Evolutionary conservation across 1,284 basidiomycete species (phyloP).

Genomic region (Ceratobasidium theobromae): DNA sequence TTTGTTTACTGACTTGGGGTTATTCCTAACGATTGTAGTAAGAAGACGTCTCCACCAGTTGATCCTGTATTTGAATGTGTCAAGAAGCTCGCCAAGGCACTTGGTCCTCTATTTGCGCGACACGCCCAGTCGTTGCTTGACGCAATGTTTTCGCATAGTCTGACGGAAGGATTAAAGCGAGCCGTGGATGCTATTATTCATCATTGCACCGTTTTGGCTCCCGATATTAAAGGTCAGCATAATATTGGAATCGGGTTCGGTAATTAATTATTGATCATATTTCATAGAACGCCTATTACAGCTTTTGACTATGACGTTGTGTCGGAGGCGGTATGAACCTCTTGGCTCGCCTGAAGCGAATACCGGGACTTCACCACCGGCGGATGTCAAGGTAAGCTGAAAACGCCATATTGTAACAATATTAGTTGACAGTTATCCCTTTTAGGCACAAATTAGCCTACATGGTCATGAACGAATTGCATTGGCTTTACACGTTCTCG

Average conservation of each 20-base stretch:
- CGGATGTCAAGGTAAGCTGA: slow-evolving; percentile 5
- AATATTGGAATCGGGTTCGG: too few relatives aligned
- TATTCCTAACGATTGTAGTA: neutral
- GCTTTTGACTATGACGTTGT: slow-evolving; percentile 24
- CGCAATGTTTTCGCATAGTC: slow-evolving; percentile 19
- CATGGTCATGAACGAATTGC: slow-evolving; percentile 16
- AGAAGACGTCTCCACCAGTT: slow-evolving; percentile 15
- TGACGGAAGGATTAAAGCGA: slow-evolving; percentile 18
- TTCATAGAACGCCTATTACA: slow-evolving; percentile 12
- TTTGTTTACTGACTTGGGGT: neutral
- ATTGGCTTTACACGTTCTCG: slow-evolving; percentile 5
- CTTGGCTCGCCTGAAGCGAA: slow-evolving; percentile 19
- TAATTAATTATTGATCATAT: too few relatives aligned
- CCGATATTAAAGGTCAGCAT: slow-evolving; percentile 23
- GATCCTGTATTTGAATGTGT: slow-evolving; percentile 26
- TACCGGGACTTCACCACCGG: slow-evolving; percentile 9
- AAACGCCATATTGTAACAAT: neutral
- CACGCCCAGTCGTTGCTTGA: slow-evolving; percentile 13
- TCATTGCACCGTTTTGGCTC: neutral
- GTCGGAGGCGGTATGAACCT: slow-evolving; percentile 10
- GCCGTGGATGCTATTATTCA: slow-evolving; percentile 21
- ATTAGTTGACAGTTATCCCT: neutral
- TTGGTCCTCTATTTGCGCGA: slow-evolving; percentile 9
- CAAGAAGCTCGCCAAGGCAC: slow-evolving; percentile 20
- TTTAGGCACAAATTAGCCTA: neutral